Conservation (phyloP, 2,329 filamentous ascomycete genomes). For the Fusarium tricinctum region DNA sequence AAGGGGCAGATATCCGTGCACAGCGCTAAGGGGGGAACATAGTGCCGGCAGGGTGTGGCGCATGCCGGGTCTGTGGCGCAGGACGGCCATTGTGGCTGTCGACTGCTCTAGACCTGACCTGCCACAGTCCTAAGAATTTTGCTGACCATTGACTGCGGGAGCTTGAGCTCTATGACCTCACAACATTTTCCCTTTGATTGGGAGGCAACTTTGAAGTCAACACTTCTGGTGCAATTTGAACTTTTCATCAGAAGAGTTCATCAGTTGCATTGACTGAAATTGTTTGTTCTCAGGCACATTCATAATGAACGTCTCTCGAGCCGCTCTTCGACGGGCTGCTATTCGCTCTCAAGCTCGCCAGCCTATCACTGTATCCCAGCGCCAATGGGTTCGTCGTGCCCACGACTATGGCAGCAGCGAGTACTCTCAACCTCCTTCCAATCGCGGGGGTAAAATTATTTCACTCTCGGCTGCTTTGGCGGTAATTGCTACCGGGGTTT, state of each 20-base stretch:
- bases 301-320: slow-evolving; percentile 53
- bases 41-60: slow-evolving; percentile 36
- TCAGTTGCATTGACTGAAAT: slow-evolving; percentile 15
- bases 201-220: slow-evolving; percentile 26
- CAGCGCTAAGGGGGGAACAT: slow-evolving; percentile 13
- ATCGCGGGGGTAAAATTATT: slow-evolving; percentile 51
- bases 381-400: slow-evolving; percentile 52
- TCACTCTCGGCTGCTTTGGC: slow-evolving; percentile 55
- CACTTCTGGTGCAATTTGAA: slow-evolving; percentile 15
- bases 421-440: slow-evolving; percentile 35
- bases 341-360: slow-evolving; percentile 45
- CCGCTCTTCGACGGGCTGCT: slow-evolving; percentile 50
- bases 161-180: slow-evolving; percentile 49
- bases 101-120: slow-evolving; percentile 35
- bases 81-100: background rate
- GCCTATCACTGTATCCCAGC: slow-evolving; percentile 40
- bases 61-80: slow-evolving; percentile 30
- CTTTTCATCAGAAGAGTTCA: slow-evolving; percentile 8
- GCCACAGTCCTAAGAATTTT: slow-evolving; percentile 48
- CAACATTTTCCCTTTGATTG: slow-evolving; percentile 32
- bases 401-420: slow-evolving; percentile 51
- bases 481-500: slow-evolving; percentile 56
- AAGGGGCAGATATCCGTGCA: slow-evolving; percentile 31
- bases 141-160: slow-evolving; percentile 43
- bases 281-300: slow-evolving; percentile 4